Conservation (phyloP, 768 basidiomycete genomes). For the Kwoniella sp. region DNA sequence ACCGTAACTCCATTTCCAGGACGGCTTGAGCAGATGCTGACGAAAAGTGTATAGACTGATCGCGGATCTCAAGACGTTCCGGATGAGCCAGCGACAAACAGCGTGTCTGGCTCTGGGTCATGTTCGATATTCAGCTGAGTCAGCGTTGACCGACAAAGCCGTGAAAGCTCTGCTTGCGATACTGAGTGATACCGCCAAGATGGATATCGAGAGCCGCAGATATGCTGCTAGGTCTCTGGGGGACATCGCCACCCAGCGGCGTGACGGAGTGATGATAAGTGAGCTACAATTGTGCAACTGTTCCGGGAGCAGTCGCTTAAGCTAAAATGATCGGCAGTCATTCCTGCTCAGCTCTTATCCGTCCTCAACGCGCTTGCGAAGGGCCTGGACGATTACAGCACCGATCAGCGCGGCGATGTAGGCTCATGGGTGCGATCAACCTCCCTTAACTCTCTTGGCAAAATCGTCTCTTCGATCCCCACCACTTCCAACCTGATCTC, state of each 20-base stretch:
- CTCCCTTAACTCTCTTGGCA: slow-evolving; percentile 67
- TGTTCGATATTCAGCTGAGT: slow-evolving; percentile 26
- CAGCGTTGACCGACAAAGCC: slow-evolving; percentile 10
- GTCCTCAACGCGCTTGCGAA: slow-evolving; percentile 61
- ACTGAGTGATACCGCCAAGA: slow-evolving; percentile 37
- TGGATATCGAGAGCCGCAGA: slow-evolving; percentile 52
- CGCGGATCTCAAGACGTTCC: slow-evolving; percentile 34
- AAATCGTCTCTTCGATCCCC: slow-evolving; percentile 12
- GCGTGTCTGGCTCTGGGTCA: slow-evolving; percentile 43
- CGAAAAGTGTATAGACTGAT: slow-evolving; percentile 29
- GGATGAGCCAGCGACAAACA: slow-evolving; percentile 41
- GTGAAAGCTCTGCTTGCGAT: slow-evolving; percentile 35
- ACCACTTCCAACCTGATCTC: not conserved
- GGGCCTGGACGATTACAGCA: slow-evolving; percentile 87
- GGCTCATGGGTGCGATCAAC: slow-evolving; percentile 91
- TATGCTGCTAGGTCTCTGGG: slow-evolving; percentile 40
- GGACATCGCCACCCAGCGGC: slow-evolving; percentile 21
- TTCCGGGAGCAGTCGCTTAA: not conserved
- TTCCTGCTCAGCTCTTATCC: not conserved
- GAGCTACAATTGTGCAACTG: slow-evolving; percentile 6
- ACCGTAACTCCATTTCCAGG: not conserved
- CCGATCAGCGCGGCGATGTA: slow-evolving; percentile 92
- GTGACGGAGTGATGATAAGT: slow-evolving; percentile 18
- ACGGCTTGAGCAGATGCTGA: not conserved
- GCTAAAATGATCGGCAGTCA: not conserved